A percentile compares a stretch with the other conserved stretches of the same genome.
Evolutionary conservation across 108 stramenopile genomes (phyloP).

Genomic region (Cyclotella kingstonii): DNA sequence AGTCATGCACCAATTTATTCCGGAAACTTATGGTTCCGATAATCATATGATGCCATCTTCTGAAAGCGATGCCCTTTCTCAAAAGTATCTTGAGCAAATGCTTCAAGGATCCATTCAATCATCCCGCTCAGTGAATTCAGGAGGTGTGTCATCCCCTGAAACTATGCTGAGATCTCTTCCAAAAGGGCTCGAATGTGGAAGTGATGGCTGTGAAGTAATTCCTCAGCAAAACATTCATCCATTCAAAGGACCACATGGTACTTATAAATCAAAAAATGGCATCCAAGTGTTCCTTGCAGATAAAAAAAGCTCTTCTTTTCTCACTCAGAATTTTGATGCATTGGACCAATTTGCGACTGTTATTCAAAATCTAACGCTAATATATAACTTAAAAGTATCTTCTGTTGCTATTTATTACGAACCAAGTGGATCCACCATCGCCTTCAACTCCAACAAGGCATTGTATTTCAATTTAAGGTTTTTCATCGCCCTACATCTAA

Average conservation of each 20-base stretch:
- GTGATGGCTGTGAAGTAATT: constrained; percentile 66
- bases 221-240: constrained; percentile 62
- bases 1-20: constrained; percentile 10
- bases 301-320: constrained; percentile 40
- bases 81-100: constrained; percentile 61
- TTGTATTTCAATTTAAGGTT: constrained; percentile 77
- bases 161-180: constrained; percentile 46
- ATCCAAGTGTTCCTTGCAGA: constrained; percentile 57
- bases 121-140: constrained; percentile 44
- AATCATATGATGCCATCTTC: constrained; percentile 22
- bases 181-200: constrained; percentile 56
- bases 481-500: constrained; percentile 54
- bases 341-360: constrained; percentile 66
- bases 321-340: constrained; percentile 47
- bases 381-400: constrained; percentile 44
- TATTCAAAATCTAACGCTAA: constrained; percentile 45
- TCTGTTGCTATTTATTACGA: constrained; percentile 70
- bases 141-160: constrained; percentile 54
- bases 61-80: constrained; percentile 46
- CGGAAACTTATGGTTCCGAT: not conserved
- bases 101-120: constrained; percentile 49
- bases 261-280: constrained; percentile 51
- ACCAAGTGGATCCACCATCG: constrained; percentile 61
- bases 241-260: constrained; percentile 52
- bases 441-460: constrained; percentile 68